These are phyloP conservation scores for Diaporthe sp. DNA, from an alignment of 2,329 filamentous ascomycete species.

Conservation along the genomic window DNA sequence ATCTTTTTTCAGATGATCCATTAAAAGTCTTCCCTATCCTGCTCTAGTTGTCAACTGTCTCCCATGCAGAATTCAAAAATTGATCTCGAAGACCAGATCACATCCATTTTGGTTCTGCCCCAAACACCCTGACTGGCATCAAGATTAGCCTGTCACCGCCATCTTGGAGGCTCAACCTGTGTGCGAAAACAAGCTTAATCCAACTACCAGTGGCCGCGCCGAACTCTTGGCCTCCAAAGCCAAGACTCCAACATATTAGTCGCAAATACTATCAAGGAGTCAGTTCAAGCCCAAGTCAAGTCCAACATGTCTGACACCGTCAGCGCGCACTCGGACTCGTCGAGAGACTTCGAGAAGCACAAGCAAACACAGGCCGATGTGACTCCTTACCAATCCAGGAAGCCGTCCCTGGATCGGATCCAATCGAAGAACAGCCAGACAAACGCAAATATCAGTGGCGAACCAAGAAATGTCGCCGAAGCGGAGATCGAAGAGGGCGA, in stretches of 20 bases:
- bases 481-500: constrained; percentile 51
- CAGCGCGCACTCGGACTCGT: constrained; percentile 36
- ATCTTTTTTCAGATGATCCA: neutral
- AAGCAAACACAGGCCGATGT: constrained; percentile 23
- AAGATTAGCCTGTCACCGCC: neutral
- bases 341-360: constrained; percentile 36
- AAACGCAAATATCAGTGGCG: constrained; percentile 52
- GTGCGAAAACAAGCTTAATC: constrained; percentile 15
- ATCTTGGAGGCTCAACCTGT: neutral
- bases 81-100: neutral
- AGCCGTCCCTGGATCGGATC: constrained; percentile 47
- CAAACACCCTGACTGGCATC: neutral
- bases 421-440: constrained; percentile 52
- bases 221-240: neutral
- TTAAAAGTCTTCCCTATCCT: neutral
- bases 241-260: neutral
- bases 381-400: constrained; percentile 20
- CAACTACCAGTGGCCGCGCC: neutral
- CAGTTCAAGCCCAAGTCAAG: neutral
- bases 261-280: neutral
- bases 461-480: constrained; percentile 49
- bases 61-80: neutral
- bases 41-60: neutral
- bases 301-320: constrained; percentile 26
- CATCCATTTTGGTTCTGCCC: neutral